Evolutionary conservation across 371 early-diverging fungal species (phyloP).

Genomic region (Coemansia sp.): DNA sequence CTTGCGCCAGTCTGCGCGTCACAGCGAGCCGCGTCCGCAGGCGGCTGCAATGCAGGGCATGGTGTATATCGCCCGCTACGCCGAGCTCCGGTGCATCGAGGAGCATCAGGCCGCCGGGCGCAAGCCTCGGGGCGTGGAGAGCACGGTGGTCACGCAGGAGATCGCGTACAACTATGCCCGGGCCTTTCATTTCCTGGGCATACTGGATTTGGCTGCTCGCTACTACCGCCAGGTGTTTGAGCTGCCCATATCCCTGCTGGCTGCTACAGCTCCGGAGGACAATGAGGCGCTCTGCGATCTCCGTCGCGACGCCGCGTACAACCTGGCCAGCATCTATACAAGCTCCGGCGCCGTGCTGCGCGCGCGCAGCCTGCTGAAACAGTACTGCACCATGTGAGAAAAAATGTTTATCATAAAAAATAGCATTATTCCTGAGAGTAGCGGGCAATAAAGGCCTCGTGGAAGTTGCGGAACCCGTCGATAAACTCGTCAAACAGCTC

Average conservation of each 20-base stretch:
- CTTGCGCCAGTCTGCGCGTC: slow-evolving; percentile 7
- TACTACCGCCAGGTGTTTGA: slow-evolving; percentile 77
- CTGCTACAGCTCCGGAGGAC: not conserved
- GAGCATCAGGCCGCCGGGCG: slow-evolving; percentile 16
- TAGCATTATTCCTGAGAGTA: slow-evolving; percentile 52
- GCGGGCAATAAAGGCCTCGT: slow-evolving; percentile 74
- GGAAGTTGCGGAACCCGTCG: slow-evolving; percentile 70
- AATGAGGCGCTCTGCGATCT: slow-evolving; percentile 13
- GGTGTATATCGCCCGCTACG: slow-evolving; percentile 37
- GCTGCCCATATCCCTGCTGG: slow-evolving; percentile 27
- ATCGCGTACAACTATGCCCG: slow-evolving; percentile 84
- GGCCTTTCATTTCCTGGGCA: slow-evolving; percentile 79
- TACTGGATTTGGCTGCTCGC: slow-evolving; percentile 74
- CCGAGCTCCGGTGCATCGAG: slow-evolving; percentile 32
- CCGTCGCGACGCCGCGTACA: slow-evolving; percentile 63
- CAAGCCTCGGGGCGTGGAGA: not conserved
- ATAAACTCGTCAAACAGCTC: slow-evolving; percentile 88
- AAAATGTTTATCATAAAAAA: not conserved
- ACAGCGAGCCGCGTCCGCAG: slow-evolving; percentile 3
- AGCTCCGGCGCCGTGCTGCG: slow-evolving; percentile 68
- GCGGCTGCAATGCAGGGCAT: slow-evolving; percentile 24
- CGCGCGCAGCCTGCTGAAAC: slow-evolving; percentile 51
- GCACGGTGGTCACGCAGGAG: slow-evolving; percentile 58
- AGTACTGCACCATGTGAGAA: not conserved
- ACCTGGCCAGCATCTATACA: slow-evolving; percentile 61